Evolutionary conservation across 1,284 basidiomycete species (phyloP), one percentile per base, ranked within the genome.

Genomic region (Rhodotorula sp.): DNA sequence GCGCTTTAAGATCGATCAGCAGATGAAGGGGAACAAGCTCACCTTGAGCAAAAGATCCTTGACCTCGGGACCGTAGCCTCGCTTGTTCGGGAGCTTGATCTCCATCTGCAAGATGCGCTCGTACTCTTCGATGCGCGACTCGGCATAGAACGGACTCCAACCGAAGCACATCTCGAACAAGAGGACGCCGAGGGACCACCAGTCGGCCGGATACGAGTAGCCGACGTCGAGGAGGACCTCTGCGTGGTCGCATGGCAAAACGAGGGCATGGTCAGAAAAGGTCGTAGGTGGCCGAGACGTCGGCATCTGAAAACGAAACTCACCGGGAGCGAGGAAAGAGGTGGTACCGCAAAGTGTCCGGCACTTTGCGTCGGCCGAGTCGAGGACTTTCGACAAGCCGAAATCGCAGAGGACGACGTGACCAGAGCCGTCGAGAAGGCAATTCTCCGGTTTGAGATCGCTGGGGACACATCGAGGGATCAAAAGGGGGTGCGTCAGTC

Each of bases 101-200:
- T 81, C 81, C 69, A 78, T 79, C 54, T 79, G 79, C 64, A 80
- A 78, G 60, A 82, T 82, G 71, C 81, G 80, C 47, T 81, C 78
- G 77, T 81, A 82, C 78, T 77, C 73, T 21, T 74, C 72, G 45
- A 77, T 67, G 4, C 64, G 68, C 60, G 79, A 80, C 63, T 83
- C 82, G 19, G 80, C 79, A 70, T 81, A 82, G 76, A 83, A 83
- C 0, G 82, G 82, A 54, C 77, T 79, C 80, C 80, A 82, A 6
- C 81, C 81, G 64, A 78, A 82, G 74, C 80, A 82, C 82, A 83
- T 82, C 67, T 83, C 81, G 68, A 81, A 82, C 2, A 82, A 72
- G 34, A 78, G 65, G 47, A 77, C 75, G 43, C 77, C 82, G 38
- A 83, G 74, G 10, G 79, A 79, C 82, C 82, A 83, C 71, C 81